Percentiles rank a stretch among this genome's conserved stretches.
These are phyloP conservation scores for Hyaloperonospora brassicae DNA, from an alignment of 352 stramenopile genomes.

Conservation along the genomic window DNA sequence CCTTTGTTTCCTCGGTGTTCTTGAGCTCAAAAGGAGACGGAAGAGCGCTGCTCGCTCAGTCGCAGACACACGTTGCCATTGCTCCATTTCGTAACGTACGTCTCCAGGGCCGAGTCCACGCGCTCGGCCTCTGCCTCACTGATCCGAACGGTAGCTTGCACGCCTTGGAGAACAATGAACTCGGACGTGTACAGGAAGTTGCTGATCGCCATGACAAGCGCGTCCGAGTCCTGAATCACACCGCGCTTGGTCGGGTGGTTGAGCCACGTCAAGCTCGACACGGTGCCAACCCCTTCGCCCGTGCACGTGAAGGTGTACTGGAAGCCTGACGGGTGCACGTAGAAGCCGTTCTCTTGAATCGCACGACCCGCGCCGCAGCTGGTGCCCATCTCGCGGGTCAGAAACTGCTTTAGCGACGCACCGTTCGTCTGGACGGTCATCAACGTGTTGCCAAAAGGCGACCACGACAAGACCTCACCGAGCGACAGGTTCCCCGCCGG, in stretches of 20 bases:
- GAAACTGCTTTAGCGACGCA: conserved; percentile 49
- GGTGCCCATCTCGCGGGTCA: conserved; percentile 39
- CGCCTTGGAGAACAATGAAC: conserved; percentile 31
- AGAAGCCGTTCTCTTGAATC: conserved; percentile 53
- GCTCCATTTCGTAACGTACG: conserved; percentile 26
- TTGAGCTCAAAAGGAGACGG: conserved; percentile 17
- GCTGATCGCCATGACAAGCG: conserved; percentile 45
- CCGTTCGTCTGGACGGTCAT: conserved; percentile 54
- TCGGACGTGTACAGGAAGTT: conserved; percentile 56
- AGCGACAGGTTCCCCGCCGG: conserved; percentile 39
- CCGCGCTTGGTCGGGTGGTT: conserved; percentile 44
- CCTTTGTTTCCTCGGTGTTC: too few species aligned
- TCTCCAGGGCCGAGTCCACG: conserved; percentile 39
- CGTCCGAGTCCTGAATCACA: conserved; percentile 43
- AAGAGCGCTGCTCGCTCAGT: conserved; percentile 21
- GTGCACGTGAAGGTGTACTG: conserved; percentile 68
- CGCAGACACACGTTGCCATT: conserved; percentile 16
- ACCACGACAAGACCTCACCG: conserved; percentile 54
- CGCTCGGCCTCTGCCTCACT: conserved; percentile 41
- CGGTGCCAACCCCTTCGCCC: conserved; percentile 17
- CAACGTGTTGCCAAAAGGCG: conserved; percentile 60
- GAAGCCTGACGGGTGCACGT: conserved; percentile 54
- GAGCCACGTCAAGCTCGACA: conserved; percentile 52
- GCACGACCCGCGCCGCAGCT: conserved; percentile 36
- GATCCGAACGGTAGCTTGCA: conserved; percentile 33